Evolutionary conservation across 1,139 yeast genomes (phyloP).

Genomic region (Pichia sp.): DNA sequence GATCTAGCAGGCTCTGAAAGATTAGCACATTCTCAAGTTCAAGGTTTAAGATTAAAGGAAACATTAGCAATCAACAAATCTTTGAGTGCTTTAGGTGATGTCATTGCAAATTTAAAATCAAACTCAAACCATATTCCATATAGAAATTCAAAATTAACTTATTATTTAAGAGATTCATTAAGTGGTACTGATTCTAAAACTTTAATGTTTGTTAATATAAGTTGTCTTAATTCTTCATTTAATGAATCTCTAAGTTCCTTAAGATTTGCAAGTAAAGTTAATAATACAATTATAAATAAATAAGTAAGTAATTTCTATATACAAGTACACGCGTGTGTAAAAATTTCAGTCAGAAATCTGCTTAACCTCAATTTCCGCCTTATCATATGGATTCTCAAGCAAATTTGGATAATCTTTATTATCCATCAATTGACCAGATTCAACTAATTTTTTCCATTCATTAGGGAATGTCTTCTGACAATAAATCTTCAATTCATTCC

Average conservation of each 20-base stretch:
- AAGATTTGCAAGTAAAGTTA: constrained; percentile 83
- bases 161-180: constrained; percentile 73
- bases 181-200: constrained; percentile 88
- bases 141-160: constrained; percentile 63
- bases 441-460: constrained; percentile 42
- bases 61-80: constrained; percentile 90
- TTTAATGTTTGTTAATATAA: constrained; percentile 85
- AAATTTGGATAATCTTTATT: constrained; percentile 29
- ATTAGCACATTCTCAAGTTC: constrained; percentile 64
- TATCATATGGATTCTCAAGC: constrained; percentile 21
- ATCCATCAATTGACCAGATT: constrained; percentile 35
- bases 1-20: constrained; percentile 93
- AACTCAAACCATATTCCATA: constrained; percentile 41
- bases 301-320: background rate
- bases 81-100: constrained; percentile 84
- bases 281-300: constrained; percentile 38
- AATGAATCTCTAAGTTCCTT: constrained; percentile 79
- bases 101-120: constrained; percentile 58
- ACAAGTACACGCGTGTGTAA: background rate
- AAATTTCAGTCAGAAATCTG: constrained; percentile 4
- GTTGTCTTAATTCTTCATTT: constrained; percentile 58
- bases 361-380: constrained; percentile 14
- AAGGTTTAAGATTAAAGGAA: constrained; percentile 76
- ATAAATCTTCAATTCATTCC: constrained; percentile 45
- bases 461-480: constrained; percentile 39